These are phyloP conservation scores for Chamaenerion angustifolium DNA, from an alignment of 345 rosid genomes.

Conservation along the genomic window DNA sequence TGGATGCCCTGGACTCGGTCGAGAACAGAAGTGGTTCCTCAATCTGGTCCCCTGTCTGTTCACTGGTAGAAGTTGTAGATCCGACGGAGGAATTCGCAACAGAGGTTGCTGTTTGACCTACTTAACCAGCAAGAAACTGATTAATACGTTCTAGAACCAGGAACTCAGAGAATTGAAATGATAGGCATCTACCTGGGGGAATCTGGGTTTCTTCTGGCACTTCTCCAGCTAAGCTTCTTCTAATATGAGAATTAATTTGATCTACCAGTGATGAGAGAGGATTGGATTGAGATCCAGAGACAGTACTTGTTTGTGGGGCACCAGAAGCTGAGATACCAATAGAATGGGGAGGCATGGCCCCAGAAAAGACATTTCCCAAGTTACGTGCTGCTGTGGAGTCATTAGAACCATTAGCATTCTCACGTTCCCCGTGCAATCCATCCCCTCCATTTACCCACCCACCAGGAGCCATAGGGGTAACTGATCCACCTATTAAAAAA, in stretches of 20 bases:
- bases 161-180: not conserved
- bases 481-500: slow-evolving; percentile 30
- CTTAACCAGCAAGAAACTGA: slow-evolving; percentile 6
- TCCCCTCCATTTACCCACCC: slow-evolving; percentile 34
- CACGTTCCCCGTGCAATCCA: slow-evolving; percentile 38
- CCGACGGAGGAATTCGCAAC: slow-evolving; percentile 15
- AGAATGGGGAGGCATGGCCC: slow-evolving; percentile 33
- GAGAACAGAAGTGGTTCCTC: slow-evolving; percentile 19
- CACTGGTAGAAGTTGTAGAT: slow-evolving; percentile 14
- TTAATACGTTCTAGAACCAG: slow-evolving; percentile 4
- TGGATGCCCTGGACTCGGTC: slow-evolving; percentile 4
- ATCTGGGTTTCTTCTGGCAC: slow-evolving; percentile 37
- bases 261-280: slow-evolving; percentile 22
- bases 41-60: slow-evolving; percentile 21
- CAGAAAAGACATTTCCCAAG: slow-evolving; percentile 31
- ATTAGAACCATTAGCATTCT: slow-evolving; percentile 20
- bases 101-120: slow-evolving; percentile 18
- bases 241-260: slow-evolving; percentile 35
- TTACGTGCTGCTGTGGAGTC: slow-evolving; percentile 27
- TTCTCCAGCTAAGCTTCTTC: slow-evolving; percentile 28
- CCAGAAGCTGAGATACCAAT: slow-evolving; percentile 16
- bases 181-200: slow-evolving; percentile 31
- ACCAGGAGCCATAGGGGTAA: slow-evolving; percentile 41
- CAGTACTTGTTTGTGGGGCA: slow-evolving; percentile 20
- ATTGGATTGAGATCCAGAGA: slow-evolving; percentile 25